Evolutionary conservation across 2,329 filamentous ascomycete species (phyloP), one percentile per base, ranked within the genome.

Genomic region (Arthrobotrys sphaeroides): DNA sequence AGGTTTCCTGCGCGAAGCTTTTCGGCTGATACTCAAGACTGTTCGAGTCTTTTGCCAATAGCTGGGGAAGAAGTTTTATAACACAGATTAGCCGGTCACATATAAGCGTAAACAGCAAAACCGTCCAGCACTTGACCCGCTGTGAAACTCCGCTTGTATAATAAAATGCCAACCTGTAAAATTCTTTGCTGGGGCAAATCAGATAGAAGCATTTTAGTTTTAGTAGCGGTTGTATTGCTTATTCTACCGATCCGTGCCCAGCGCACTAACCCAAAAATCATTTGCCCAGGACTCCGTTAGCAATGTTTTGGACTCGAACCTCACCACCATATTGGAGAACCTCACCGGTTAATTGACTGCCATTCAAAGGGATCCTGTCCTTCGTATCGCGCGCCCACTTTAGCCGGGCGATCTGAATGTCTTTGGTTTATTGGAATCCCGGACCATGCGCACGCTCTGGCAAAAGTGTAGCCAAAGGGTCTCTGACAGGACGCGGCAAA

Each of bases 351-450:
- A 75, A 68, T 61, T 67, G 12, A n/a, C 20, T 33, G 16, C 53
- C 49, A 18, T 12, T 12, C 9, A 51, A 45, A 57, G 53, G 62
- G 16, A 68, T 68, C 55, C 53, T 62, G 45, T 40, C 9, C 47
- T 75, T 75, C 72, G 72, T 75, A 69, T 75, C 64, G 72, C 57
- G 36, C 31, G 24, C n/a, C 28, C 45, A 57, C 22, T 69, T 75
- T 75, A 75, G 28, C 72, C 72, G 72, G 72, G 36, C 72, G 72
- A 75, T 75, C 72, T 64, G 59, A n/a, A 66, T 69, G 67, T 65
- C 57, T 59, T 68, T 51, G 65, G 45, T 62, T 42, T 43, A 67
- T 49, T 57, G 33, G 13, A 51, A 61, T 47, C 70, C 72, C 22
- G 61, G 72, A 69, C 72, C 72, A 64, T 75, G 70, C 43, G 43